A percentile compares a stretch with the other conserved stretches of the same genome.
These are phyloP conservation scores for Aciculosporium take DNA, from an alignment of 2,329 filamentous ascomycete genomes.

Conservation along the genomic window DNA sequence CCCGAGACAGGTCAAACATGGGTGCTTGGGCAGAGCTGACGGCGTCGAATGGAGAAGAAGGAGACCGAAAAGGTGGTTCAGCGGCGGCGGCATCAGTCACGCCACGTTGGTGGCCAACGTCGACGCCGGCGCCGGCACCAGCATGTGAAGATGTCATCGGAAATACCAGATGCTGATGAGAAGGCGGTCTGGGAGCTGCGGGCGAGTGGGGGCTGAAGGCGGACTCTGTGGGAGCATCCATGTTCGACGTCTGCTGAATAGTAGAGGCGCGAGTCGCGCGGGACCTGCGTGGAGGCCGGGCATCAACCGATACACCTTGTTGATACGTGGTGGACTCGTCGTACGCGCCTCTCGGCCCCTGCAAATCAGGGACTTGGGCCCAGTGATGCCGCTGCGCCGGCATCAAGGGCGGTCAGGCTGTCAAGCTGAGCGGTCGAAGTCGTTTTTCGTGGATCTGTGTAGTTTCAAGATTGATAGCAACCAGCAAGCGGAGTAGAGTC, in stretches of 20 bases:
- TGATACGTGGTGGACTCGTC: conserved; percentile 6
- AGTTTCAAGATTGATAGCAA: no score
- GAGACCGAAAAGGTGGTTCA: background rate
- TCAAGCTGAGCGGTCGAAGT: background rate
- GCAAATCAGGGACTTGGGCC: conserved; percentile 39
- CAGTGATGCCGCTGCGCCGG: conserved; percentile 31
- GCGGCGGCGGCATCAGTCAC: background rate
- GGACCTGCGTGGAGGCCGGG: conserved; percentile 28
- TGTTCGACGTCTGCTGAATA: conserved; percentile 41
- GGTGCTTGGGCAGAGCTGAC: conserved; percentile 18
- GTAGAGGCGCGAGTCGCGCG: conserved; percentile 37
- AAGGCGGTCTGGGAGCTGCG: conserved; percentile 42
- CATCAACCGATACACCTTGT: conserved; percentile 13
- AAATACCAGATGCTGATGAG: conserved; percentile 30
- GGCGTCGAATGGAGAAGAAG: background rate
- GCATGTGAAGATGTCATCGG: conserved; percentile 13
- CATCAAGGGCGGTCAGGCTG: conserved; percentile 1
- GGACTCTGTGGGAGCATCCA: conserved; percentile 41
- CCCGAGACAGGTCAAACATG: conserved; percentile 16
- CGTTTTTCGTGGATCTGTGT: no score
- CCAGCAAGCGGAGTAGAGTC: no score
- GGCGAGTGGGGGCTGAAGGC: conserved; percentile 45
- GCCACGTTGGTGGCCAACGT: no score
- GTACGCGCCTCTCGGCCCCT: conserved; percentile 5
- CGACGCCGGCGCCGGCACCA: background rate